Conservation (phyloP, 2,329 filamentous ascomycete species). For the Diaporthe sp. region DNA sequence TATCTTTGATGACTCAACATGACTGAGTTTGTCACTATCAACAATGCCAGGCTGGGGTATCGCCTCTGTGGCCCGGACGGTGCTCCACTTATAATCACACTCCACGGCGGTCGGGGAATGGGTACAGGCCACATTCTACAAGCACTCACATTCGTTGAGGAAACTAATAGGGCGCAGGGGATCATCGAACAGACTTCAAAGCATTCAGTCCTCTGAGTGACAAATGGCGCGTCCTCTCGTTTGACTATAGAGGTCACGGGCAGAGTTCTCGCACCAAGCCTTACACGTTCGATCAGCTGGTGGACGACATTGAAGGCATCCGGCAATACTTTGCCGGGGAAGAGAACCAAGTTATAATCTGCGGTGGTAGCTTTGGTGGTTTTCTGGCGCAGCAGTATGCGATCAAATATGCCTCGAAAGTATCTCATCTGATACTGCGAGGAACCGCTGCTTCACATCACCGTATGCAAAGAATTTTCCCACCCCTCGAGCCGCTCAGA, state of each 20-base stretch:
- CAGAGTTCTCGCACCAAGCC: constrained; percentile 50
- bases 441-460: constrained; percentile 54
- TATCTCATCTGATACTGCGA: constrained; percentile 51
- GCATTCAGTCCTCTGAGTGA: constrained; percentile 48
- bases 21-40: constrained; percentile 47
- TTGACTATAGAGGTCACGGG: constrained; percentile 53
- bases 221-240: constrained; percentile 50
- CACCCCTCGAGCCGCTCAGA: background rate
- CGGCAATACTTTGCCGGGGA: constrained; percentile 46
- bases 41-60: constrained; percentile 51
- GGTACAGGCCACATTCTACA: constrained; percentile 40
- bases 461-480: constrained; percentile 42
- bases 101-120: constrained; percentile 53
- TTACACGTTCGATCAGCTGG: constrained; percentile 52
- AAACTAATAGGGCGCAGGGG: constrained; percentile 40
- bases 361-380: constrained; percentile 55
- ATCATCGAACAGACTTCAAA: constrained; percentile 50
- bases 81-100: constrained; percentile 51
- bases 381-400: constrained; percentile 55
- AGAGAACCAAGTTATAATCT: constrained; percentile 47
- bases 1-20: background rate
- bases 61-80: constrained; percentile 46
- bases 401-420: constrained; percentile 49
- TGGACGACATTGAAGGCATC: constrained; percentile 52
- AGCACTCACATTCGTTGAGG: background rate